Conservation (phyloP, 108 stramenopile genomes). For the Cyclostephanos invisitatus region DNA sequence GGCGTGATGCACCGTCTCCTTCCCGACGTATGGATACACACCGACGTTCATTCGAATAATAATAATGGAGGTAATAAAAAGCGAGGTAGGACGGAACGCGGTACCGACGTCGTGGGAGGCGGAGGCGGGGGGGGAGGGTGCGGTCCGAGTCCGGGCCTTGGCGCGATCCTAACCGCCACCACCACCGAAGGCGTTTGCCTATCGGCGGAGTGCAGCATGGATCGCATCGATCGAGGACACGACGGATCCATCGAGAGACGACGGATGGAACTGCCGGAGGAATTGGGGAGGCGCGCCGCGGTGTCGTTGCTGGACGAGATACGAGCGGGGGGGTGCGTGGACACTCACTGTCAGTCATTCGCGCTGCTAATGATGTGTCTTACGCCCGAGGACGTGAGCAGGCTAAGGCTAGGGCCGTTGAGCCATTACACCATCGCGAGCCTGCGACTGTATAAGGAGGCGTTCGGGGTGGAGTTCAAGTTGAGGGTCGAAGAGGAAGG, state of each 20-base stretch:
- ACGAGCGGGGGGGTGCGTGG: constrained; percentile 91
- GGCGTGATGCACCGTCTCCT: constrained; percentile 87
- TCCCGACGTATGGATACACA: constrained; percentile 96
- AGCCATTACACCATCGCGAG: constrained; percentile 79
- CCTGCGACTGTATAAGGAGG: constrained; percentile 78
- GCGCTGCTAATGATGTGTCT: constrained; percentile 95
- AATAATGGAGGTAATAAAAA: constrained; percentile 41
- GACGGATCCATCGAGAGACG: constrained; percentile 44
- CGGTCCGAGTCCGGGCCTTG: constrained; percentile 86
- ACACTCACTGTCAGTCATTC: constrained; percentile 85
- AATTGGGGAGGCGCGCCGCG: constrained; percentile 86
- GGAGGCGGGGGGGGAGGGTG: constrained; percentile 45
- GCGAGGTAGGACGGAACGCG: constrained; percentile 45
- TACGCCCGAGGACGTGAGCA: constrained; percentile 94
- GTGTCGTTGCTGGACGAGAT: constrained; percentile 91
- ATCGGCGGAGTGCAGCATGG: constrained; percentile 81
- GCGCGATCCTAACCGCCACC: constrained; percentile 82
- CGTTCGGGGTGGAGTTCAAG: constrained; percentile 89
- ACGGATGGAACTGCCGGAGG: constrained; percentile 87
- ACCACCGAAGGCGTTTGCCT: constrained; percentile 87
- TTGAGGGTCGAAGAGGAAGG: constrained; percentile 58
- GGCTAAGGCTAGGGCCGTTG: constrained; percentile 81
- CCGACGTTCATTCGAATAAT: constrained; percentile 81
- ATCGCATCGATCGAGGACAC: constrained; percentile 21
- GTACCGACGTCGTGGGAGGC: constrained; percentile 73